Percentiles rank a stretch among this genome's conserved stretches.
Evolutionary conservation across 1,284 basidiomycete species (phyloP).

Genomic region (Papiliotrema nemorosa): DNA sequence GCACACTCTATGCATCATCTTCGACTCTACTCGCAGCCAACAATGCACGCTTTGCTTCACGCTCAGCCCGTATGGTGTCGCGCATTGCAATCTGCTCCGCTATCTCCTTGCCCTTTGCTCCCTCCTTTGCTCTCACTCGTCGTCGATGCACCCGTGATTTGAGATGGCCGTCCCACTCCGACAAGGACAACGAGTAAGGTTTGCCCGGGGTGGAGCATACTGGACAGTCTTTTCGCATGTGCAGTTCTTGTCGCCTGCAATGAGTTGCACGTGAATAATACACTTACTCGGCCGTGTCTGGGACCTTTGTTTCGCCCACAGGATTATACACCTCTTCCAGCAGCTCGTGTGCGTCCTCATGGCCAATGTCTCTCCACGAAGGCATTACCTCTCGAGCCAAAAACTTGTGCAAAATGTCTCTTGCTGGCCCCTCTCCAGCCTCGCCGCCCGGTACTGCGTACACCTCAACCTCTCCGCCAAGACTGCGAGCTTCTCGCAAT

Average conservation of each 20-base stretch:
- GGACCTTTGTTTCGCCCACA: slow-evolving; percentile 43
- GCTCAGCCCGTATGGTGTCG: slow-evolving; percentile 16
- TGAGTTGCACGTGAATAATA: slow-evolving; percentile 8
- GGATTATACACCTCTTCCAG: slow-evolving; percentile 53
- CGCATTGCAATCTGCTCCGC: slow-evolving; percentile 21
- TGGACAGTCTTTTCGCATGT: slow-evolving; percentile 63
- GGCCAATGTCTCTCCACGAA: slow-evolving; percentile 59
- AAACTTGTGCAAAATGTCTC: slow-evolving; percentile 60
- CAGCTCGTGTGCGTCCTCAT: slow-evolving; percentile 55
- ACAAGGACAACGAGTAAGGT: slow-evolving; percentile 71
- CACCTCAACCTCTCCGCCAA: slow-evolving; percentile 43
- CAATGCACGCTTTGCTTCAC: slow-evolving; percentile 1
- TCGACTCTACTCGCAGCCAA: too few relatives aligned
- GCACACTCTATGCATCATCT: too few relatives aligned
- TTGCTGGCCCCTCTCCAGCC: slow-evolving; percentile 59
- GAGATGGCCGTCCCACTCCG: slow-evolving; percentile 60
- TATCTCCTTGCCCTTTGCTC: slow-evolving; percentile 10
- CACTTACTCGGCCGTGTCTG: slow-evolving; percentile 49
- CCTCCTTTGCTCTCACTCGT: slow-evolving; percentile 6
- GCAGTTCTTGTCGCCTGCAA: slow-evolving; percentile 57
- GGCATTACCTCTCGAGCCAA: slow-evolving; percentile 57
- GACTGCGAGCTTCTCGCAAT: slow-evolving; percentile 55
- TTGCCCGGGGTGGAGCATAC: slow-evolving; percentile 64
- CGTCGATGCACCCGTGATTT: slow-evolving; percentile 60
- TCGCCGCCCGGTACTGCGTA: slow-evolving; percentile 55